A percentile compares a stretch with the other conserved stretches of the same genome.
phyloP scores from a whole-genome alignment of 2,329 filamentous ascomycete genomes.

The Pseudopithomyces maydicus region DNA sequence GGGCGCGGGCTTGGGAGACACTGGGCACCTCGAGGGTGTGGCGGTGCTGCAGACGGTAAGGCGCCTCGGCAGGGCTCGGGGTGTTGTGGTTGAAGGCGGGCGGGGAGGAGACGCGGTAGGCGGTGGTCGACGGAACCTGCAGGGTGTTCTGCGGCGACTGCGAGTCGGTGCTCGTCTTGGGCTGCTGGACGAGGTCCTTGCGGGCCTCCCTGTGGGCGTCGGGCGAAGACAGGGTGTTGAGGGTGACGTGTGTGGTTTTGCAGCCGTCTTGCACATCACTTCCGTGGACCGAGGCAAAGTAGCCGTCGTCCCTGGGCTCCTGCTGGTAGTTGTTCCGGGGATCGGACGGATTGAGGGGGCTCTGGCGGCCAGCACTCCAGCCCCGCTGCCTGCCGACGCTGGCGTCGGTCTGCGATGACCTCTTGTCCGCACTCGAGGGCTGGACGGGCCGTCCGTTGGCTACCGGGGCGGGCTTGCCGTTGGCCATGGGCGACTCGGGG shows the following conservation, averaged over 20 bases:
- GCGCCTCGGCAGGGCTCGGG: conserved; percentile 56
- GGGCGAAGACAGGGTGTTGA: conserved; percentile 32
- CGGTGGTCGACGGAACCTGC: conserved; percentile 38
- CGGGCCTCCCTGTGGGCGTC: conserved; percentile 37
- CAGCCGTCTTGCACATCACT: conserved; percentile 43
- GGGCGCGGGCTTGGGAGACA: conserved; percentile 63
- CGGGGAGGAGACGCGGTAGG: conserved; percentile 66
- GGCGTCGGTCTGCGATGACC: conserved; percentile 44
- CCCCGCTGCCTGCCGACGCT: conserved; percentile 20
- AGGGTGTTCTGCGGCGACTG: conserved; percentile 33
- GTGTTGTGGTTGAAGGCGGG: conserved; percentile 59
- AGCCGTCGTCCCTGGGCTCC: conserved; percentile 49
- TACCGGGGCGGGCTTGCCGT: conserved; percentile 39
- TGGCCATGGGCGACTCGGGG: conserved; percentile 34
- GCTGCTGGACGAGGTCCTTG: conserved; percentile 31
- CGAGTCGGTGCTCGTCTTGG: conserved; percentile 18
- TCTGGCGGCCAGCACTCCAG: conserved; percentile 24
- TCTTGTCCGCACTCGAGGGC: conserved; percentile 37
- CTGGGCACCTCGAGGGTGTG: conserved; percentile 89
- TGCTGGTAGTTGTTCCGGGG: conserved; percentile 32
- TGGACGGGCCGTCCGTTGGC: conserved; percentile 43
- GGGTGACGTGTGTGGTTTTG: conserved; percentile 43
- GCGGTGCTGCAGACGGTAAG: conserved; percentile 72
- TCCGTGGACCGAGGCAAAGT: conserved; percentile 49
- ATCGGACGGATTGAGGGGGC: conserved; percentile 27